Evolutionary conservation across 331 rosid species (phyloP).

Genomic region (Prunus yedoensis): DNA sequence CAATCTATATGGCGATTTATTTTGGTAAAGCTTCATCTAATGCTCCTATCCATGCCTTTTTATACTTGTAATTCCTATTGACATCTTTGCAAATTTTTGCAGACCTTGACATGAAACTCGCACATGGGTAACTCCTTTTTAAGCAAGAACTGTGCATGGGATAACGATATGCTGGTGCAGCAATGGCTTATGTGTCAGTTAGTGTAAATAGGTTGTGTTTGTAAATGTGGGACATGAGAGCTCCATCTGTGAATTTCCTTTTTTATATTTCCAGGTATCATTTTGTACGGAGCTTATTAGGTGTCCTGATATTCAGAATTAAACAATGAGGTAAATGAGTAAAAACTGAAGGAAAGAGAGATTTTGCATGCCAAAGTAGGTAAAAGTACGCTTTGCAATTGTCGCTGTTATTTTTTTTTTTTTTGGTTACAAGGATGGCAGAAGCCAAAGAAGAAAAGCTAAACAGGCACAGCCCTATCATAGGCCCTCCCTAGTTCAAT

Average conservation of each 20-base stretch:
- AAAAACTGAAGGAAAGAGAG: constrained; percentile 13
- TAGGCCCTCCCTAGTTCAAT: no score
- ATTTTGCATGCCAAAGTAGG: constrained; percentile 3
- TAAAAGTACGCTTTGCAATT: neutral
- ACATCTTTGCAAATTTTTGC: constrained; percentile 35
- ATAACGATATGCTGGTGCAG: constrained; percentile 26
- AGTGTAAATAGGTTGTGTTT: constrained; percentile 66
- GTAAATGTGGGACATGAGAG: constrained; percentile 48
- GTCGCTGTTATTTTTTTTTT: no score
- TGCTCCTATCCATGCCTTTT: constrained; percentile 7
- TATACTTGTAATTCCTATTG: constrained; percentile 24
- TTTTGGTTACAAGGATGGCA: no score
- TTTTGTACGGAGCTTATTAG: constrained; percentile 30
- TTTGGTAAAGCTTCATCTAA: constrained; percentile 2
- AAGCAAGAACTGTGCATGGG: constrained; percentile 23
- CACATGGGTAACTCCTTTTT: constrained; percentile 20
- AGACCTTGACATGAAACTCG: constrained; percentile 45
- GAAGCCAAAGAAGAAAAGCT: no score
- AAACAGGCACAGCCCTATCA: no score
- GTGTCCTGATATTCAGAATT: constrained; percentile 24
- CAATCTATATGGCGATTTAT: neutral
- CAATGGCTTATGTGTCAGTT: constrained; percentile 31
- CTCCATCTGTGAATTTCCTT: constrained; percentile 22
- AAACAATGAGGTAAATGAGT: constrained; percentile 22
- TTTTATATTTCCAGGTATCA: constrained; percentile 21